phyloP scores from a whole-genome alignment of 2,329 filamentous ascomycete species.

The Hymenoscyphus infarciens region DNA sequence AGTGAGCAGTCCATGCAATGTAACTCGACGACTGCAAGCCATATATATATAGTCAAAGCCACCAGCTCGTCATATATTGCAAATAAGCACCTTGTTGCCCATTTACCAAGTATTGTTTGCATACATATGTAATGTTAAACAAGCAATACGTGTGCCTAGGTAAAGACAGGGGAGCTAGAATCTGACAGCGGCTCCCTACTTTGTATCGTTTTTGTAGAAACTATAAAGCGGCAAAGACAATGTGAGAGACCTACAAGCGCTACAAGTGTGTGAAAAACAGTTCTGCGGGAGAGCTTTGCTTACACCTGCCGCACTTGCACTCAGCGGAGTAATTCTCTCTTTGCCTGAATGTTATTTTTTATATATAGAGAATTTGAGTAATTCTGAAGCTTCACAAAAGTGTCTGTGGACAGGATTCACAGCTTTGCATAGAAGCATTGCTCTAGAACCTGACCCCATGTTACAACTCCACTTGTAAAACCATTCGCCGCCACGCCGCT shows the following conservation, averaged over 20 bases:
- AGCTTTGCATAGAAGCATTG: not conserved
- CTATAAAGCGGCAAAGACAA: not conserved
- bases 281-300: not conserved
- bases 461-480: not conserved
- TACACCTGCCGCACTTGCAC: not conserved
- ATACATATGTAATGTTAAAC: no score
- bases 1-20: not conserved
- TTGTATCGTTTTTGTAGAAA: no score
- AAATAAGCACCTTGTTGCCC: not conserved
- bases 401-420: not conserved
- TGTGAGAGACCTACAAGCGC: not conserved
- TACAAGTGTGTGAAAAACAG: not conserved
- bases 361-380: not conserved
- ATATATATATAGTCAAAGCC: conserved; percentile 11
- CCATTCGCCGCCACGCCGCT: not conserved
- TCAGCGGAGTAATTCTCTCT: not conserved
- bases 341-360: not conserved
- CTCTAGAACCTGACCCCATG: not conserved
- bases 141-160: no score
- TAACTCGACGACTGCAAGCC: conserved; percentile 5
- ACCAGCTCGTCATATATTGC: conserved; percentile 8
- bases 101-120: not conserved
- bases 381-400: not conserved
- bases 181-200: no score
- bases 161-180: no score